Evolutionary conservation across 495 filamentous ascomycete species (phyloP).

Genomic region (Penicillium pancosmium): DNA sequence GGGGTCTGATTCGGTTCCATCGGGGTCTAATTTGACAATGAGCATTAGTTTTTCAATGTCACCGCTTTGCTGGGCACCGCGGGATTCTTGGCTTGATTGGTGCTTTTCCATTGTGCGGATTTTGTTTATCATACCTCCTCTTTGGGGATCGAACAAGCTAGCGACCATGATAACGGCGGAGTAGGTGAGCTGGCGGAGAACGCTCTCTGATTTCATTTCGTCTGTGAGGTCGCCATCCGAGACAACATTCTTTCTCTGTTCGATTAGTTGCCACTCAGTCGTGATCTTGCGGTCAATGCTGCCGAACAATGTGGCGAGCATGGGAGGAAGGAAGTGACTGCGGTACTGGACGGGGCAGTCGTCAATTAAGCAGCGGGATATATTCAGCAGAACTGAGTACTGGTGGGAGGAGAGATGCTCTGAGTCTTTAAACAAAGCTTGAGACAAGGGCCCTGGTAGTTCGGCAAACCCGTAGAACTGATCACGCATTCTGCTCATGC

Average conservation of each 20-base stretch:
- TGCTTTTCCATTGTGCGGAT: neutral
- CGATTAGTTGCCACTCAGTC: slow-evolving; percentile 74
- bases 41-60: neutral
- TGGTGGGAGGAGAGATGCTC: slow-evolving; percentile 89
- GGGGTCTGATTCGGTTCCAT: slow-evolving; percentile 44
- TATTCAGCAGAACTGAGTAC: slow-evolving; percentile 83
- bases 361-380: slow-evolving; percentile 84
- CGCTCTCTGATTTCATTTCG: slow-evolving; percentile 98
- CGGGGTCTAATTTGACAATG: slow-evolving; percentile 35
- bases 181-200: slow-evolving; percentile 89
- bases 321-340: slow-evolving; percentile 80
- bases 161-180: slow-evolving; percentile 89
- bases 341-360: slow-evolving; percentile 81
- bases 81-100: neutral
- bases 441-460: slow-evolving; percentile 79
- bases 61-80: neutral
- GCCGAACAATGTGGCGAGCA: slow-evolving; percentile 78
- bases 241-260: slow-evolving; percentile 63
- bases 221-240: slow-evolving; percentile 75
- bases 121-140: slow-evolving; percentile 41
- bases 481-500: slow-evolving; percentile 83
- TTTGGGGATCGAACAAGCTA: slow-evolving; percentile 77
- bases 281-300: slow-evolving; percentile 87
- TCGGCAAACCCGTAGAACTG: slow-evolving; percentile 88
- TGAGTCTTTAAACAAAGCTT: slow-evolving; percentile 83